These are phyloP conservation scores for Scheffersomyces parashehatae DNA, from an alignment of 1,139 yeast species.

Conservation along the genomic window DNA sequence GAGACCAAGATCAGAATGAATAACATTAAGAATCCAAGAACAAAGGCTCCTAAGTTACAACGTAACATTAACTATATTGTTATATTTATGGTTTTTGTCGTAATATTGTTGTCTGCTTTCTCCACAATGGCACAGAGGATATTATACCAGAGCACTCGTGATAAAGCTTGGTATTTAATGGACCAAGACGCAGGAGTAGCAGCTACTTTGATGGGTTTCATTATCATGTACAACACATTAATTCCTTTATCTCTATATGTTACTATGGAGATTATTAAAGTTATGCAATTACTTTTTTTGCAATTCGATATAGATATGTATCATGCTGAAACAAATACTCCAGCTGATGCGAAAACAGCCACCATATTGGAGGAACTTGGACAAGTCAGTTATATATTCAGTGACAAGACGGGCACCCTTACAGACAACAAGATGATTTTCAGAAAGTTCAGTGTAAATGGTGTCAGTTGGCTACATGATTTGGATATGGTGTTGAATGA, in stretches of 20 bases:
- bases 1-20: conserved; percentile 96
- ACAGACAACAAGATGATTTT: conserved; percentile 91
- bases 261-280: conserved; percentile 93
- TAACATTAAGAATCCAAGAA: conserved; percentile 83
- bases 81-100: conserved; percentile 82
- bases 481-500: conserved; percentile 47
- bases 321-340: conserved; percentile 78
- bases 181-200: conserved; percentile 83
- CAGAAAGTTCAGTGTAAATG: conserved; percentile 80
- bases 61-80: conserved; percentile 80
- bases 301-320: conserved; percentile 96
- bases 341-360: conserved; percentile 93
- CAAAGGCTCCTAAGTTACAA: conserved; percentile 92
- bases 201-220: conserved; percentile 90
- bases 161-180: conserved; percentile 71
- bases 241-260: conserved; percentile 94
- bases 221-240: conserved; percentile 95
- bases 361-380: conserved; percentile 96
- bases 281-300: conserved; percentile 75
- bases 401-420: conserved; percentile 96
- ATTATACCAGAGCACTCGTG: conserved; percentile 40
- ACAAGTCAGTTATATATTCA: conserved; percentile 90
- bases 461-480: conserved; percentile 88
- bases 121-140: conserved; percentile 80
- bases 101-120: conserved; percentile 69